A percentile compares a stretch with the other conserved stretches of the same genome.
phyloP scores from a whole-genome alignment of 2,329 filamentous ascomycete species.

The Nakataea oryzae region DNA sequence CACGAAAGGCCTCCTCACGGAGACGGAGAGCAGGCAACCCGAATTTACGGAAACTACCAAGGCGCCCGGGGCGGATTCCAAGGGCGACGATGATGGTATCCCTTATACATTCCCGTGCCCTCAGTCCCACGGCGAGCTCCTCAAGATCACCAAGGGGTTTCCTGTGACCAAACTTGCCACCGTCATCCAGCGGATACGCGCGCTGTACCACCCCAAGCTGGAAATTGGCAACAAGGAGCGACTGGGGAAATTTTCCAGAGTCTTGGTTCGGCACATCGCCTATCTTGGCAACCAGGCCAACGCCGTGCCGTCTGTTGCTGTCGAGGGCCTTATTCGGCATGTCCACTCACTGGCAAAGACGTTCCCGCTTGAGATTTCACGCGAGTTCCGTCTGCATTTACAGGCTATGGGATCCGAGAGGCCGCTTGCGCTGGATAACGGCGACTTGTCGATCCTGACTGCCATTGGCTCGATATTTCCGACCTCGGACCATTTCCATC shows the following conservation, averaged over 20 bases:
- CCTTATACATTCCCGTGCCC: conserved; percentile 85
- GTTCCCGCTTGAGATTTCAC: conserved; percentile 68
- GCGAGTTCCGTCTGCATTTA: conserved; percentile 67
- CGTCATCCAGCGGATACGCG: conserved; percentile 80
- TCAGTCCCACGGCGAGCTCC: conserved; percentile 62
- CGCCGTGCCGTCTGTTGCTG: conserved; percentile 44
- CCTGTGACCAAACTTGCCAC: conserved; percentile 58
- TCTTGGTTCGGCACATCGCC: conserved; percentile 53
- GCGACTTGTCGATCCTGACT: conserved; percentile 75
- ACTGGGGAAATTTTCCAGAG: conserved; percentile 55
- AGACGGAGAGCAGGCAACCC: conserved; percentile 43
- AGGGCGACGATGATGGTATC: conserved; percentile 43
- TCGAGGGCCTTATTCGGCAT: conserved; percentile 79
- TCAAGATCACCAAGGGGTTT: conserved; percentile 54
- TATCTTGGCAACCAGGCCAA: conserved; percentile 31
- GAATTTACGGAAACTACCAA: conserved; percentile 36
- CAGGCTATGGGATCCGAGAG: conserved; percentile 37
- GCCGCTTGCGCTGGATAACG: conserved; percentile 43
- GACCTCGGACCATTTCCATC: conserved; percentile 94
- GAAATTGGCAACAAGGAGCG: conserved; percentile 77
- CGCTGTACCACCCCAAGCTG: conserved; percentile 84
- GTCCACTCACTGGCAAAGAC: conserved; percentile 86
- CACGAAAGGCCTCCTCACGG: conserved; percentile 54
- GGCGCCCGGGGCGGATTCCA: conserved; percentile 25
- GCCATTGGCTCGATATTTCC: conserved; percentile 80